phyloP scores from a whole-genome alignment of 495 filamentous ascomycete species.

The Aspergillus panamensis region DNA sequence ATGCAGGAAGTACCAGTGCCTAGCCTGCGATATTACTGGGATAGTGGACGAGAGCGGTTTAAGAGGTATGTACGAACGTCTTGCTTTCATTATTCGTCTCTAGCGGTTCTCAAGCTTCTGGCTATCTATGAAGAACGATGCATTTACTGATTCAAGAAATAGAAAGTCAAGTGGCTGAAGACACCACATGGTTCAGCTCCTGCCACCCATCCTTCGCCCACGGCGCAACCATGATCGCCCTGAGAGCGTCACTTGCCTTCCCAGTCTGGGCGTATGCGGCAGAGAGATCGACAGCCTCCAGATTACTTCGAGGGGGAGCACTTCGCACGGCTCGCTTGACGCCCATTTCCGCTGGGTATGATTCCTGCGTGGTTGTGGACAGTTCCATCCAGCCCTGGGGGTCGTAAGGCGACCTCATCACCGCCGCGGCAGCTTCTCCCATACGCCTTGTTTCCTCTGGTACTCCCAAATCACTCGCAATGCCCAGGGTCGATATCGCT shows the following conservation, averaged over 20 bases:
- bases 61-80: slow-evolving; percentile 7
- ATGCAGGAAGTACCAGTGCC: slow-evolving; percentile 17
- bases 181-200: slow-evolving; percentile 32
- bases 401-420: slow-evolving; percentile 73
- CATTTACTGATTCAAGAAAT: neutral
- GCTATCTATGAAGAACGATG: slow-evolving; percentile 1
- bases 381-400: slow-evolving; percentile 76
- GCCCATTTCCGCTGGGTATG: slow-evolving; percentile 73
- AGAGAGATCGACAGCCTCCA: slow-evolving; percentile 67
- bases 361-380: slow-evolving; percentile 50
- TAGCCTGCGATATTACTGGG: neutral
- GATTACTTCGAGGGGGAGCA: slow-evolving; percentile 63
- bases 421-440: slow-evolving; percentile 60
- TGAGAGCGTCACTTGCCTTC: slow-evolving; percentile 66
- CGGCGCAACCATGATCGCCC: slow-evolving; percentile 75
- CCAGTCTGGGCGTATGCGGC: slow-evolving; percentile 74
- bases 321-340: slow-evolving; percentile 69
- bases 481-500: slow-evolving; percentile 49
- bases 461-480: slow-evolving; percentile 30
- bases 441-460: slow-evolving; percentile 39
- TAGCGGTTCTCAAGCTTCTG: slow-evolving; percentile 9
- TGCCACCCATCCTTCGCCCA: slow-evolving; percentile 70
- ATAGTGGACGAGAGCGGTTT: no score
- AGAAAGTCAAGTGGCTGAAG: slow-evolving; percentile 17
- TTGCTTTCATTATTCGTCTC: slow-evolving; percentile 12